Evolutionary conservation across 177 flowering plant genomes (phyloP).

Genomic region (Telopea speciosissima): DNA sequence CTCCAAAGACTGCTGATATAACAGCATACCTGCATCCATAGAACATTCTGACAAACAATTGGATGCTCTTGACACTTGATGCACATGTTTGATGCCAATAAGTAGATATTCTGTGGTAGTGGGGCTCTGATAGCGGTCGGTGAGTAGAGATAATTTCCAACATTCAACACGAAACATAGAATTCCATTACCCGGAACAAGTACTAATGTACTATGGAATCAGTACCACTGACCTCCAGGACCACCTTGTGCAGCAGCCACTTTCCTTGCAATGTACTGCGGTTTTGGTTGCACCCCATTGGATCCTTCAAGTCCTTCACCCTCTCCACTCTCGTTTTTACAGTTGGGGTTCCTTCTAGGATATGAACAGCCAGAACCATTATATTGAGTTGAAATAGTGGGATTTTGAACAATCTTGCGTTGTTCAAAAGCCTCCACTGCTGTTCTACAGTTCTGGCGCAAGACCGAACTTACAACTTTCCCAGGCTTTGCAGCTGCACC

Average conservation of each 20-base stretch:
- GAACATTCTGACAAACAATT: background rate
- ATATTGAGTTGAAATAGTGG: constrained; percentile 47
- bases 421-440: constrained; percentile 55
- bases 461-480: constrained; percentile 67
- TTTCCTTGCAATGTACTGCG: constrained; percentile 71
- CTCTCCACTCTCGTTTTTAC: constrained; percentile 61
- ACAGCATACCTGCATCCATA: background rate
- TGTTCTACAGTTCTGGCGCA: constrained; percentile 66
- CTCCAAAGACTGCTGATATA: background rate
- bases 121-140: background rate
- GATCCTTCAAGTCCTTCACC: constrained; percentile 55
- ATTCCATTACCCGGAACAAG: background rate
- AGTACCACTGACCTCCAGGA: constrained; percentile 66
- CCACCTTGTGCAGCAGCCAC: constrained; percentile 82
- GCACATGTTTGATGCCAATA: background rate
- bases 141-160: background rate
- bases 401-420: constrained; percentile 52
- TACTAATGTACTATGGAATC: constrained; percentile 7
- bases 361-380: constrained; percentile 45
- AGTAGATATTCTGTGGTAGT: background rate
- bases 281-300: constrained; percentile 60
- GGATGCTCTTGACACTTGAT: background rate
- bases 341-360: constrained; percentile 58
- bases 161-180: no score
- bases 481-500: constrained; percentile 81